Percentiles rank a stretch among this genome's conserved stretches.
phyloP scores from a whole-genome alignment of 139 green algal species.

The Volvox africanus region DNA sequence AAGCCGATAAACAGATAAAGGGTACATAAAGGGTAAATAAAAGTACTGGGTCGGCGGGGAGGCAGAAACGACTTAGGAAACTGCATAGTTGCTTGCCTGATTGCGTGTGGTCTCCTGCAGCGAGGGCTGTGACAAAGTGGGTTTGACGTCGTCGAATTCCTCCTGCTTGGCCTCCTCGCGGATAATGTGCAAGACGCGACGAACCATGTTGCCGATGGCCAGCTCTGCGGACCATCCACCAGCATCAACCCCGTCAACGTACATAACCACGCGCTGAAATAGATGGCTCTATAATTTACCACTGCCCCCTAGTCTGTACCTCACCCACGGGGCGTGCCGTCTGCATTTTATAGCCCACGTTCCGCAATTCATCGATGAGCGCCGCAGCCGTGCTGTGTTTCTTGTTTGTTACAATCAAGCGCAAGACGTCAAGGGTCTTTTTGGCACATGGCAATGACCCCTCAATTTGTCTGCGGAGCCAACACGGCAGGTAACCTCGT shows the following conservation, averaged over 20 bases:
- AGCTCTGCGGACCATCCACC: conserved; percentile 79
- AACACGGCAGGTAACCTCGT: background rate
- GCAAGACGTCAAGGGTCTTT: conserved; percentile 84
- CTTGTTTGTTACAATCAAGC: conserved; percentile 77
- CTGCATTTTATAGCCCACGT: conserved; percentile 79
- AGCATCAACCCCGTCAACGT: background rate
- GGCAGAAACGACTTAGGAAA: too few relatives aligned
- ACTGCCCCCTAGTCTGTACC: background rate
- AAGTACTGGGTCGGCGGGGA: too few relatives aligned
- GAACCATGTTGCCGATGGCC: conserved; percentile 93
- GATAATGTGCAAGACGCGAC: conserved; percentile 94
- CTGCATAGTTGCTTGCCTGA: background rate
- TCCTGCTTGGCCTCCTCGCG: conserved; percentile 88
- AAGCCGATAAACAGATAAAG: too few relatives aligned
- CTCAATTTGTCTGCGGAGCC: conserved; percentile 66
- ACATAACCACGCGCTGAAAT: background rate
- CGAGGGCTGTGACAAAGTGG: background rate
- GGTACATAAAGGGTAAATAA: too few relatives aligned
- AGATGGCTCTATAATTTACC: background rate
- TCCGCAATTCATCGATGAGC: conserved; percentile 83
- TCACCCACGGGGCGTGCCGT: conserved; percentile 82
- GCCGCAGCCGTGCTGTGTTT: conserved; percentile 66
- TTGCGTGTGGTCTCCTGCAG: background rate
- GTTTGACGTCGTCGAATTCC: conserved; percentile 59
- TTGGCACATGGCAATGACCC: conserved; percentile 79